Base-by-base conservation (phyloP, 2,329 filamentous ascomycete genomes). In the Myriosclerotinia duriaeana region DNA sequence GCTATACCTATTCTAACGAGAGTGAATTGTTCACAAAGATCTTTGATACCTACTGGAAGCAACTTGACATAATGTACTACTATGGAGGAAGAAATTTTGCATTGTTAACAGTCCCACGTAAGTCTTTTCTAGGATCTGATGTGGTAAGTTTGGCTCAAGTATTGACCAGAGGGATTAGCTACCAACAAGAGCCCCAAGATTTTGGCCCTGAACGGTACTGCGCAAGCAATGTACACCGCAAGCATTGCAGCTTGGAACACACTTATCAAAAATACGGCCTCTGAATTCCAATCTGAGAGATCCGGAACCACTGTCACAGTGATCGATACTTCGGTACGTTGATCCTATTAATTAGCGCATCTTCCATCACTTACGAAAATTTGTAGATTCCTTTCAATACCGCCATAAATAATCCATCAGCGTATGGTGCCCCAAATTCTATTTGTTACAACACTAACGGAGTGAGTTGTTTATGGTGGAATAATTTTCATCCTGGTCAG, bases 21-120 rank as follows among this genome's bases (percentile, higher is more conserved):
- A 52, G 9, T 38, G 5, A 9, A 15, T 46, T 61, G 8, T 61
- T 61, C n/a, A 40, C 46, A 20, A 34, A 52, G n/a, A 30, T 40
- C n/a, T 62, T 62, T n/a, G n/a, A 40, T 26, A 38, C 59, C 11
- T 62, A 62, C 22, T 62, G 59, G 59, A 53, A 53, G 34, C 59
- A 62, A 20, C 46, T 62, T 40, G 59, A 62, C 17, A 62, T 62
- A 30, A 62, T 85, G 52, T 83, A 82, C 64, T 70, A 77, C 14
- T 76, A 77, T 6, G 83, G 82, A 0, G 81, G 78, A 6, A 77
- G 81, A 64, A 82, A 80, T 40, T 84, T 85, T 68, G 73, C 80
- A 4, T 76, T 85, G 53, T 64, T 85, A 56, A 80, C 78, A 66
- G 81, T 83, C 1, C 83, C 83, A 0, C 77, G 78, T 36, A 69